Evolutionary conservation across 2,329 filamentous ascomycete species (phyloP).

Genomic region (Alternaria novae-zelandiae): DNA sequence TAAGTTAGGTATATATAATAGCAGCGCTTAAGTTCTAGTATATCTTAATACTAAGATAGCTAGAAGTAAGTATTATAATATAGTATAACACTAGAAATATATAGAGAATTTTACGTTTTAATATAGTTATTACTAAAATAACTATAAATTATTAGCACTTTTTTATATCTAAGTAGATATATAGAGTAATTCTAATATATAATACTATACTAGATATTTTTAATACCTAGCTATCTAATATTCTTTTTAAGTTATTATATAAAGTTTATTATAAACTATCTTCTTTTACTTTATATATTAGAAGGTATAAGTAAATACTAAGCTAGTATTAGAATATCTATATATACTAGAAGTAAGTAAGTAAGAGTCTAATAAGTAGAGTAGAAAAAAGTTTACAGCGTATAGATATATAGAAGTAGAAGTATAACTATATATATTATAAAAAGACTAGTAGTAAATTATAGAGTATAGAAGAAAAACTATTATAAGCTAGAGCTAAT

Average conservation of each 20-base stretch:
- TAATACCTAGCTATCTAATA: not conserved
- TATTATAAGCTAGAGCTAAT: not conserved
- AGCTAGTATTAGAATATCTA: constrained; percentile 4
- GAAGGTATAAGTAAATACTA: not conserved
- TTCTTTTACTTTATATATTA: not conserved
- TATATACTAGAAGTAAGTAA: constrained; percentile 1
- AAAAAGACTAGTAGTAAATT: constrained; percentile 9
- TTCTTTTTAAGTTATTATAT: not conserved
- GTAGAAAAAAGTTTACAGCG: not conserved
- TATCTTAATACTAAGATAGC: not conserved
- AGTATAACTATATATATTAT: constrained; percentile 7
- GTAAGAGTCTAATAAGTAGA: not conserved
- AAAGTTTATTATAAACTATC: not conserved
- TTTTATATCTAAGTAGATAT: not conserved
- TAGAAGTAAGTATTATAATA: constrained; percentile 4
- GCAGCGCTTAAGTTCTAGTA: not conserved
- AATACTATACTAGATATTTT: not conserved
- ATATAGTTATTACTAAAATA: constrained; percentile 1
- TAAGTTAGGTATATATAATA: not conserved
- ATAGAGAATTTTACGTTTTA: not conserved
- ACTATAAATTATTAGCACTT: constrained; percentile 1
- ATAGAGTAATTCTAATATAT: not conserved
- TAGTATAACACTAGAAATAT: not conserved
- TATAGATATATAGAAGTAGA: not conserved
- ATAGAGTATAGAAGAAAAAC: not conserved